Evolutionary conservation across 306 rosid species (phyloP).

Genomic region (Quercus dentata): DNA sequence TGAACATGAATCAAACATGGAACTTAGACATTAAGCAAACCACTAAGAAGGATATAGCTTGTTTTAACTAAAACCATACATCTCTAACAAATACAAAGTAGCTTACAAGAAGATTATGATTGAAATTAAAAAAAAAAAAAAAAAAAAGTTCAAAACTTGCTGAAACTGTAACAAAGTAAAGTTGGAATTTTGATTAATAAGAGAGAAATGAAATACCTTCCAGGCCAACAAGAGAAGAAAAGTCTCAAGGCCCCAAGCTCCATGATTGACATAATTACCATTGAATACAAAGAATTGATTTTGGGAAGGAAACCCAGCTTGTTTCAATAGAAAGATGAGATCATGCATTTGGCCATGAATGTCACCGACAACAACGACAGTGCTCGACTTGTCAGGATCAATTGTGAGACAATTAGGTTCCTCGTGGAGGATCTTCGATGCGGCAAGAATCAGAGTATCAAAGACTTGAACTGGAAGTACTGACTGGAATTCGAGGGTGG

Average conservation of each 20-base stretch:
- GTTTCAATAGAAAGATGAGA: conserved; percentile 54
- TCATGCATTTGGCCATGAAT: conserved; percentile 81
- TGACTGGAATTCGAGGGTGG: conserved; percentile 45
- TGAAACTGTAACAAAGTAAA: no score
- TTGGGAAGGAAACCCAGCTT: conserved; percentile 71
- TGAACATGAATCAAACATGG: no score
- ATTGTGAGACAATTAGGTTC: conserved; percentile 82
- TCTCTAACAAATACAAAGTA: no score
- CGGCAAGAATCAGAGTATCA: conserved; percentile 45
- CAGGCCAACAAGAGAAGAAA: conserved; percentile 75
- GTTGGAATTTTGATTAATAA: no score
- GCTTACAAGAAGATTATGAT: no score
- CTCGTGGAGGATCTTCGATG: conserved; percentile 48
- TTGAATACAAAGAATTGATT: conserved; percentile 68
- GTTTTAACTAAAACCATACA: no score
- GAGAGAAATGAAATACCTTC: conserved; percentile 57
- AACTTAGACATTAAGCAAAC: no score
- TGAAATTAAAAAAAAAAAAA: no score
- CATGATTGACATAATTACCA: conserved; percentile 80
- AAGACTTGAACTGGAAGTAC: conserved; percentile 51
- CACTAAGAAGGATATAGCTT: no score
- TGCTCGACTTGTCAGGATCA: conserved; percentile 50
- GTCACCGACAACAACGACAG: conserved; percentile 79
- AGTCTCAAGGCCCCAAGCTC: conserved; percentile 86
- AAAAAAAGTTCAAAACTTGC: no score